Evolutionary conservation across 2,329 filamentous ascomycete genomes (phyloP).

Genomic region (Diaporthe australafricana): DNA sequence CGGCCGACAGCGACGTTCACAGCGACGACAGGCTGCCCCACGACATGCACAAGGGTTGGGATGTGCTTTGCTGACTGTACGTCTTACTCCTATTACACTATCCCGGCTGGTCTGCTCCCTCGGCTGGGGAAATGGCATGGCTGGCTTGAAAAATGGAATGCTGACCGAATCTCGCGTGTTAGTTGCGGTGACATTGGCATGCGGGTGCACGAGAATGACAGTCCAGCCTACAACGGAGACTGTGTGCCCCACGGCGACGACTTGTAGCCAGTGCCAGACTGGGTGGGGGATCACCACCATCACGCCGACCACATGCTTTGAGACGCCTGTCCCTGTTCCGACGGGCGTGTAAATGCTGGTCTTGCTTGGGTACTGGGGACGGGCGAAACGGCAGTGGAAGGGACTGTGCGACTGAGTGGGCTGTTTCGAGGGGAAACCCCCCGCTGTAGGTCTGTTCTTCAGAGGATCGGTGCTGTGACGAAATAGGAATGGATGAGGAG

Average conservation of each 20-base stretch:
- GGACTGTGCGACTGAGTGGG: not conserved
- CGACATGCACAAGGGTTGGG: not conserved
- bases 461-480: not conserved
- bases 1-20: constrained; percentile 15
- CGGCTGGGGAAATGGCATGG: not conserved
- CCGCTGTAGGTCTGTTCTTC: not conserved
- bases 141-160: not conserved
- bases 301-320: not conserved
- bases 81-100: not conserved
- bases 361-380: not conserved
- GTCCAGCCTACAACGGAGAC: constrained; percentile 11
- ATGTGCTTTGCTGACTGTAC: not conserved
- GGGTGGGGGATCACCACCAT: constrained; percentile 22
- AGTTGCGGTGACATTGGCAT: not conserved
- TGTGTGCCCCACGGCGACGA: constrained; percentile 18
- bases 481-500: constrained; percentile 6
- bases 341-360: not conserved
- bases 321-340: not conserved
- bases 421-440: not conserved
- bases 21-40: constrained; percentile 22
- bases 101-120: not conserved
- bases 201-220: constrained; percentile 4
- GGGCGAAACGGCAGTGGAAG: no score
- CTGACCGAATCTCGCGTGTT: not conserved
- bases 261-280: constrained; percentile 2